Evolutionary conservation across 106 monocot species (phyloP), one percentile per base, ranked within the genome.

Genomic region (Allium cepa): DNA sequence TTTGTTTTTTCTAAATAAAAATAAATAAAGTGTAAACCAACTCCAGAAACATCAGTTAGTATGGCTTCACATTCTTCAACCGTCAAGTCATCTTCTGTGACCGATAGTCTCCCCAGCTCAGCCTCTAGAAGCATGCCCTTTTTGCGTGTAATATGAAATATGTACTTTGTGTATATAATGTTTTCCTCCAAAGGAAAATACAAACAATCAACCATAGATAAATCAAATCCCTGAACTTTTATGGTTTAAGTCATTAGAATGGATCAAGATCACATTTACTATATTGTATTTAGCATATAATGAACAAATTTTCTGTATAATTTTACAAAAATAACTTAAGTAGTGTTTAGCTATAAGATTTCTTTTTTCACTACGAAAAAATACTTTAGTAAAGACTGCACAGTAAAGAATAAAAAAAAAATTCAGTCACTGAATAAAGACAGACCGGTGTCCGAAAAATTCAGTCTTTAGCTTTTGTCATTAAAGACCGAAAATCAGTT

Each of bases 151-250:
- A 92, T 49, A 36, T 22, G 53, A 50, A 88, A 78, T 73, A 97
- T 83, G 67, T 71, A 66, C 57, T 73, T 92, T 78, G 96, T 92
- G 65, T 51, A 89, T 15, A 78, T 75, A 26, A 89, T 75, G 64
- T 97, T 97, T 58, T 97, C 88, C 45, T 69, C 55, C 11, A 82
- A 79, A 52, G 88, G 53, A 55, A 97, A 86, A 67, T 87, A 78
- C n/a, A 91, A 97, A 67, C 89, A 92, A 78, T 97, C 96, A 63
- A 84, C 92, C 96, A 97, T 97, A 49, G 88, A 68, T 27, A 91
- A 97, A 84, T 97, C 83, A 71, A 97, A 88, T 13, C 91, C 96
- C 96, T 97, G 78, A 8, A 82, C 88, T 3, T 59, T 67, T 7
- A 12, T 46, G 64, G 1, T 36, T 36, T 36, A 36, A 5, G 36